Conservation (phyloP, 202 grass and related monocot species). For the Miscanthus sacchariflorus region DNA sequence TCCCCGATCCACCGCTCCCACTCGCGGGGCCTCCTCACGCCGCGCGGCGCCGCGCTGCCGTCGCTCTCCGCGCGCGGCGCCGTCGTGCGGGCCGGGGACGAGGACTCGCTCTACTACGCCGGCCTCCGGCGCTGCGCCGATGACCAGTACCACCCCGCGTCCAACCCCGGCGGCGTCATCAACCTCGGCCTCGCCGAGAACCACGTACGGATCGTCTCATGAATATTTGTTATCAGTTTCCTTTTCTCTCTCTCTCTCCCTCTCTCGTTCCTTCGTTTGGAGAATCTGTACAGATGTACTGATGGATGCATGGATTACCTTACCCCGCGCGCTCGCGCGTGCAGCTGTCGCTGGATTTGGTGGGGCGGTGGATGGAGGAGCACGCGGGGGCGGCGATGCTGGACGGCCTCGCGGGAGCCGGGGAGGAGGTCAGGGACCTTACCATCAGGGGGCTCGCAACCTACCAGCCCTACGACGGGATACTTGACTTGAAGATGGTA, state of each 20-base stretch:
- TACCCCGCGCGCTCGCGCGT: background rate
- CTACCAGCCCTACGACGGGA: slow-evolving; percentile 87
- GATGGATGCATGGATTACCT: background rate
- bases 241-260: no score
- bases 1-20: slow-evolving; percentile 54
- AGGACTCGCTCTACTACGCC: slow-evolving; percentile 82
- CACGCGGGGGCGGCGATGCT: slow-evolving; percentile 54
- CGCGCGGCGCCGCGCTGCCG: slow-evolving; percentile 51
- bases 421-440: slow-evolving; percentile 51
- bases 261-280: background rate
- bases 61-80: slow-evolving; percentile 60
- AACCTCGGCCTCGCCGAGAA: slow-evolving; percentile 97
- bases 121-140: slow-evolving; percentile 64
- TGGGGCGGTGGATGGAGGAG: slow-evolving; percentile 72
- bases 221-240: no score
- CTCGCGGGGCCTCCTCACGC: slow-evolving; percentile 69
- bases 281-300: background rate
- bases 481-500: slow-evolving; percentile 93
- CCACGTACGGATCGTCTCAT: slow-evolving; percentile 40
- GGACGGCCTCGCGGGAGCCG: slow-evolving; percentile 37
- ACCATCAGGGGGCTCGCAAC: slow-evolving; percentile 79
- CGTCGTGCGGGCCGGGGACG: slow-evolving; percentile 45
- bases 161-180: slow-evolving; percentile 75
- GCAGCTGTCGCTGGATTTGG: slow-evolving; percentile 96
- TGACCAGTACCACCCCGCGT: slow-evolving; percentile 58